Base-by-base conservation (phyloP, 306 rosid species). In the Cyclanthera cordifolia region DNA sequence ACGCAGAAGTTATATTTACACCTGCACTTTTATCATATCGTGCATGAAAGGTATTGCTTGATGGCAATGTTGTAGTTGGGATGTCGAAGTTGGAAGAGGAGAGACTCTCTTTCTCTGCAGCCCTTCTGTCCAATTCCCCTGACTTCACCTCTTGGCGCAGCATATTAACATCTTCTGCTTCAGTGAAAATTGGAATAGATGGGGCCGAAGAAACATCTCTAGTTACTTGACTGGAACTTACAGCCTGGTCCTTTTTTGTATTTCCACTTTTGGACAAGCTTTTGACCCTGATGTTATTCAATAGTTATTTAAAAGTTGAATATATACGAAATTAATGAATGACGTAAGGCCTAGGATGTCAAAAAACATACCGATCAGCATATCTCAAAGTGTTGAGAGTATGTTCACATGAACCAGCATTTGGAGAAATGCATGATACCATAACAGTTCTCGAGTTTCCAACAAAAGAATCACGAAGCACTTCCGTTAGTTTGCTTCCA, bases 401-500 rank as follows among this genome's bases (percentile, higher is more conserved):
- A 74, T 93, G 99, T 76, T 93, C 99, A 52, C 99, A 89, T 28
- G 99, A 93, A 56, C 95, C 93, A 15, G 96, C 95, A 82, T 93
- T 93, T 55, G 99, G 99, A 71, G 99, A 93, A 79, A 93, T 93
- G 81, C 96, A 93, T 46, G 99, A 93, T 75, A 93, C 87, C 99
- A 89, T 93, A 63, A 93, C 99, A 58, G 95, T 93, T 78, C 87
- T 90, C 8, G 99, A 93, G 79, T 93, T 93, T 63, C 99, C 99
- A 69, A 93, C 95, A 46, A 89, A 93, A 60, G 99, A 93, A 81
- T 93, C 99, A 53, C 99, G 99, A 8, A 93, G 99, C 48, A 93
- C 99, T 88, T 93, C 96, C 28, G 99, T 93, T 59, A 93, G 99
- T 80, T 93, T 93, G 81, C 99, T 93, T 82, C 99, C 99, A 34